Conservation (phyloP, 2,329 filamentous ascomycete genomes). For the Epichloe aotearoae region DNA sequence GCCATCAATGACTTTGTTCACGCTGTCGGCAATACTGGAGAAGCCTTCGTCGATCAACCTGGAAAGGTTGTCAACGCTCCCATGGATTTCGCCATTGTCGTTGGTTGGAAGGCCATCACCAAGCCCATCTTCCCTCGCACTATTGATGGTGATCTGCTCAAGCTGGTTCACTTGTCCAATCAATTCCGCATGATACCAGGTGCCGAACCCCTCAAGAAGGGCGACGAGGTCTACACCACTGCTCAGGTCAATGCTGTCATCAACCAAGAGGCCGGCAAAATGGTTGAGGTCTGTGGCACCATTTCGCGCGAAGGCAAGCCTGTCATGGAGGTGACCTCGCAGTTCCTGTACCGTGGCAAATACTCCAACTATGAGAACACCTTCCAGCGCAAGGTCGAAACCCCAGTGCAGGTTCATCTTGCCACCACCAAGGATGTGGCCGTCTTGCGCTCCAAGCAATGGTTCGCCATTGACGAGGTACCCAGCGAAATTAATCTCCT, state of each 20-base stretch:
- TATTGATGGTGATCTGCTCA: slow-evolving; percentile 91
- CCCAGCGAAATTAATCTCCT: slow-evolving; percentile 69
- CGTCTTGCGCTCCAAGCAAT: slow-evolving; percentile 90
- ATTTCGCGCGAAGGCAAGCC: slow-evolving; percentile 71
- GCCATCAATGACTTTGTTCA: slow-evolving; percentile 99
- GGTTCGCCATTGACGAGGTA: slow-evolving; percentile 72
- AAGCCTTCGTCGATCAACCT: slow-evolving; percentile 91
- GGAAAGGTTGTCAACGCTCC: slow-evolving; percentile 90
- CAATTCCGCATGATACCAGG: slow-evolving; percentile 97
- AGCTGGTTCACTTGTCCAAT: slow-evolving; percentile 93
- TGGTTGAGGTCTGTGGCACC: slow-evolving; percentile 99
- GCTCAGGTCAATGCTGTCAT: slow-evolving; percentile 95
- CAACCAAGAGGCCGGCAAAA: slow-evolving; percentile 97
- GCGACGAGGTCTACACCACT: slow-evolving; percentile 81
- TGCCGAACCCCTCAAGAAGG: slow-evolving; percentile 88
- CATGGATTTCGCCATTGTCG: slow-evolving; percentile 98
- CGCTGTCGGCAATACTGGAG: slow-evolving; percentile 92
- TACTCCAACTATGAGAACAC: slow-evolving; percentile 97
- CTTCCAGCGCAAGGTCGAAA: slow-evolving; percentile 95
- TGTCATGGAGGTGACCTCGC: slow-evolving; percentile 97
- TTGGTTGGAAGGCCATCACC: slow-evolving; percentile 97
- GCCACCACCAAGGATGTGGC: slow-evolving; percentile 83
- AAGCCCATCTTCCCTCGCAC: slow-evolving; percentile 97
- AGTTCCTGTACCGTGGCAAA: slow-evolving; percentile 88
- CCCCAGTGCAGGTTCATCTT: slow-evolving; percentile 84